A percentile compares a stretch with the other conserved stretches of the same genome.
Conservation (phyloP, 352 stramenopile species). For the Pythium apleroticum region DNA sequence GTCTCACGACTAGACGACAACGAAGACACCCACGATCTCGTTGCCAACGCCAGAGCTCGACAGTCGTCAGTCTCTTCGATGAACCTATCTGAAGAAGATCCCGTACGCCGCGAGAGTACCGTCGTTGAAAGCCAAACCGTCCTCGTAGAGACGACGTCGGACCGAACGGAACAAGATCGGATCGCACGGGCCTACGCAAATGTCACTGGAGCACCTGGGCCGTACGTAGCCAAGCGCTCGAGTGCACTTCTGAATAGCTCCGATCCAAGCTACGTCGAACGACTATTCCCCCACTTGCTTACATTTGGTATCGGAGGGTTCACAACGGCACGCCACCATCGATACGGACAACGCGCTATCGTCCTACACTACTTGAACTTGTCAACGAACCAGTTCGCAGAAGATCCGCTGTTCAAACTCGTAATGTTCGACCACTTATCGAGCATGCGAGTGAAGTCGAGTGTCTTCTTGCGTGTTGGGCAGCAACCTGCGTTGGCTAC, state of each 20-base stretch:
- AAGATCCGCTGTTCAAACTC: conserved; percentile 30
- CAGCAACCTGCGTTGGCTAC: conserved; percentile 21
- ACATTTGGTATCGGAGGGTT: conserved; percentile 31
- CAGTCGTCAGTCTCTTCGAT: conserved; percentile 5
- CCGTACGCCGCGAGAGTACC: not conserved
- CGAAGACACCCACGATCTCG: not conserved
- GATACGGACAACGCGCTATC: conserved; percentile 26
- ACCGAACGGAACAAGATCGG: conserved; percentile 7
- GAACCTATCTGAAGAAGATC: not conserved
- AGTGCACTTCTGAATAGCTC: conserved; percentile 15
- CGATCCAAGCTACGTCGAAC: conserved; percentile 28
- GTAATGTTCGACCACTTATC: conserved; percentile 31
- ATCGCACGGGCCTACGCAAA: conserved; percentile 8
- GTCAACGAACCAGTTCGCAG: conserved; percentile 25
- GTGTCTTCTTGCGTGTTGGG: conserved; percentile 24
- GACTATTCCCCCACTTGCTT: conserved; percentile 22
- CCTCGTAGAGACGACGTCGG: conserved; percentile 19
- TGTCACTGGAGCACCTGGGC: not conserved
- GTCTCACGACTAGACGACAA: not conserved
- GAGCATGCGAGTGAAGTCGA: conserved; percentile 17
- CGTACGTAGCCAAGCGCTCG: conserved; percentile 16
- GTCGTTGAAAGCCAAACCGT: conserved; percentile 23
- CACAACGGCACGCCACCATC: not conserved
- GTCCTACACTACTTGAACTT: conserved; percentile 33
- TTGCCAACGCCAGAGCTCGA: not conserved